Evolutionary conservation across 2,329 filamentous ascomycete species (phyloP), one percentile per base, ranked within the genome.

Genomic region (Botryosphaeria dothidea): DNA sequence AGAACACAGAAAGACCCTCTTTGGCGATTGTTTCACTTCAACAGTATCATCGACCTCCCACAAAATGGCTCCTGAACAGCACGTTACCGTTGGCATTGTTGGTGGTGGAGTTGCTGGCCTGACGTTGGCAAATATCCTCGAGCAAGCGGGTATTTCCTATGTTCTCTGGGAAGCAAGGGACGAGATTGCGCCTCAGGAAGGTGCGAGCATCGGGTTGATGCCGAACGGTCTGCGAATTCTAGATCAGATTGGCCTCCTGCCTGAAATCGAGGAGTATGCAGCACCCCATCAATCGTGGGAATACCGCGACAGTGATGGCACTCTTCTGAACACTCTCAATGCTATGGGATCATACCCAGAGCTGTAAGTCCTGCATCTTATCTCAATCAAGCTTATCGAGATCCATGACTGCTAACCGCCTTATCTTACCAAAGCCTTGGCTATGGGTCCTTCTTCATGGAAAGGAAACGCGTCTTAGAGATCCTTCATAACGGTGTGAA

Each of bases 401-500:
- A 6, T 34, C 1, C 31, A 34, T 34, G 31, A 29, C 11, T 2
- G 8, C 17, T 38, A 19, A 27, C 25, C 21, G 19, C 11, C 11
- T 9, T 21, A 29, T 19, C 3, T 9, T 2, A 25, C 34, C 4
- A 11, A 27, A 62, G 58, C 17, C 31, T 62, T n/a, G 58, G 66
- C 19, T 63, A 57, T 23, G 43, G 7, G 4, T 21, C 56, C 43
- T 46, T 69, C n/a, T 72, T 73, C 48, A 46, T 74, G n/a, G 72
- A 74, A 25, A 68, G 73, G 7, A 69, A 70, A 21, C 66, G 68
- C 60, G 43, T 73, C 4, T 67, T 75, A 1, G 60, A 69, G 62
- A 69, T 68, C 5, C 51, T 75, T 3, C 71, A 72, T 41, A 61
- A 70, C n/a, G 67, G 68, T 4, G 67, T 71, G 46, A 60, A 68